Evolutionary conservation across 257 asterid species (phyloP).

Genomic region (Rehmannia glutinosa): DNA sequence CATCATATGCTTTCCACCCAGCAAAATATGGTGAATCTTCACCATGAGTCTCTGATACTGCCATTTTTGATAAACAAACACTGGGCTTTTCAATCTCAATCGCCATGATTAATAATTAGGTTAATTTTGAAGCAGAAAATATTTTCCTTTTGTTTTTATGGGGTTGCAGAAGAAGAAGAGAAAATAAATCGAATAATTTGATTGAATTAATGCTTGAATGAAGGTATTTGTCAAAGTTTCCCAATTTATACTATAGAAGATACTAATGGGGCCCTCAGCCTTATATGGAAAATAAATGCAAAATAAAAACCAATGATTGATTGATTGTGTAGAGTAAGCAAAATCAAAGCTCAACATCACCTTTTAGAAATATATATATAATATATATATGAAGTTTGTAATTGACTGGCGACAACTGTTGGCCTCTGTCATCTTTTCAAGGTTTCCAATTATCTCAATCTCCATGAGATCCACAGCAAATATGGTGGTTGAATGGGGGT

Average conservation of each 20-base stretch:
- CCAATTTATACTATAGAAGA: constrained; percentile 30
- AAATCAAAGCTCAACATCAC: constrained; percentile 20
- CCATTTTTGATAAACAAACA: constrained; percentile 55
- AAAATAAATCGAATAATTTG: background rate
- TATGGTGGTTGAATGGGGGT: constrained; percentile 64
- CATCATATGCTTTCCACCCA: constrained; percentile 95
- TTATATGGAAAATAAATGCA: constrained; percentile 10
- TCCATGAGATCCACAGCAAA: constrained; percentile 56
- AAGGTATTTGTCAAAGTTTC: background rate
- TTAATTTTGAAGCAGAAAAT: background rate
- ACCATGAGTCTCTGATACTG: constrained; percentile 59
- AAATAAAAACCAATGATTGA: constrained; percentile 28
- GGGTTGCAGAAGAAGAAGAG: background rate
- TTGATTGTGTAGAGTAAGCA: background rate
- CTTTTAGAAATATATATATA: constrained; percentile 1
- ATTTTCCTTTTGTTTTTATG: background rate
- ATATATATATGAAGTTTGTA: constrained; percentile 8
- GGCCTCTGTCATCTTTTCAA: constrained; percentile 44
- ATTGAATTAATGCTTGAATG: constrained; percentile 12
- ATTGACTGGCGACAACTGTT: constrained; percentile 72
- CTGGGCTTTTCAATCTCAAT: constrained; percentile 27
- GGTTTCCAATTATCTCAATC: constrained; percentile 40
- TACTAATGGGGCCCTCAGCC: constrained; percentile 27
- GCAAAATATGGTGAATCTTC: constrained; percentile 93
- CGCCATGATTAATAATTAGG: constrained; percentile 34